These are phyloP conservation scores for Puccinia horiana DNA, from an alignment of 1,284 basidiomycete species.

Conservation along the genomic window DNA sequence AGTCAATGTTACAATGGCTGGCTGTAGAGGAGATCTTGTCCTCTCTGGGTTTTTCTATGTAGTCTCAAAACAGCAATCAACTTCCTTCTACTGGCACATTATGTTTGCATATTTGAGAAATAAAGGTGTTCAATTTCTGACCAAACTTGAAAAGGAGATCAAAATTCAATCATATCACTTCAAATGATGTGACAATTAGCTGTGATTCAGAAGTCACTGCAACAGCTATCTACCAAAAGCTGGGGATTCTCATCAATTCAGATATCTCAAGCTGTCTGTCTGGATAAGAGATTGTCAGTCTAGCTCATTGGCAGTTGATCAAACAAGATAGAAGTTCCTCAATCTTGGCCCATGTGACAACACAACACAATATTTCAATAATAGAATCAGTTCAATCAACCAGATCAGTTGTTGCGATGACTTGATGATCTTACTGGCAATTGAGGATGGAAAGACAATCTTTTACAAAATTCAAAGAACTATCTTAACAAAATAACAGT, in stretches of 20 bases:
- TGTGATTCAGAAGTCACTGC: conserved; percentile 92
- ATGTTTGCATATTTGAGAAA: no score
- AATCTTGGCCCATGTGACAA: conserved; percentile 92
- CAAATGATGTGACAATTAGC: conserved; percentile 96
- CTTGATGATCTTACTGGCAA: conserved; percentile 88
- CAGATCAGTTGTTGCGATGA: conserved; percentile 93
- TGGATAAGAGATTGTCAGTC: conserved; percentile 79
- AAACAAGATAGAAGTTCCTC: conserved; percentile 76
- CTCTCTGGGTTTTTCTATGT: no score
- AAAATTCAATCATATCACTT: conserved; percentile 76
- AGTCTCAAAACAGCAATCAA: no score
- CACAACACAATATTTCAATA: conserved; percentile 95
- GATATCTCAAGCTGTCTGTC: conserved; percentile 67
- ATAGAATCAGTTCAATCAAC: conserved; percentile 85
- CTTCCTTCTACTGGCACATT: no score
- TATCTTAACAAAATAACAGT: no score
- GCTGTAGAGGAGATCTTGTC: no score
- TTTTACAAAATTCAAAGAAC: conserved; percentile 99
- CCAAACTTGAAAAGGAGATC: conserved; percentile 89
- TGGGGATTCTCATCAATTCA: conserved; percentile 70
- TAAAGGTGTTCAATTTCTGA: no score
- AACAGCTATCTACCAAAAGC: conserved; percentile 77
- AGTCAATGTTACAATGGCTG: no score
- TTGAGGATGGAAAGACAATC: conserved; percentile 97
- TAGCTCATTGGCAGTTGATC: conserved; percentile 75